A percentile compares a stretch with the other conserved stretches of the same genome.
These are phyloP conservation scores for Mortierella sp. DNA, from an alignment of 371 early-diverging fungal genomes.

Conservation along the genomic window DNA sequence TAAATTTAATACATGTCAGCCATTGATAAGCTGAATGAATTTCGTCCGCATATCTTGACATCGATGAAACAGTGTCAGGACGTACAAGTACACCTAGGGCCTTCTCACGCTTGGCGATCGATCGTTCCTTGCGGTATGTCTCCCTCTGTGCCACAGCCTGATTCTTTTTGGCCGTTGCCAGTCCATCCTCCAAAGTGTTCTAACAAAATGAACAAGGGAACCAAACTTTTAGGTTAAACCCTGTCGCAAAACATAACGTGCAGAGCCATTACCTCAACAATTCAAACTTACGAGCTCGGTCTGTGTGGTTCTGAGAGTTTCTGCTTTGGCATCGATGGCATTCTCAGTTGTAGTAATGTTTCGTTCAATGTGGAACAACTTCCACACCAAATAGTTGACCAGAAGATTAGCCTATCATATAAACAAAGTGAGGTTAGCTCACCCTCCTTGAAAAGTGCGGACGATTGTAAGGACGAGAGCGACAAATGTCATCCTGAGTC, in stretches of 20 bases:
- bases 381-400: constrained; percentile 86
- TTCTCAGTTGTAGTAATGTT: constrained; percentile 67
- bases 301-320: constrained; percentile 47
- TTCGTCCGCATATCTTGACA: not conserved
- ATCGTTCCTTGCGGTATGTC: constrained; percentile 77
- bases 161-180: constrained; percentile 77
- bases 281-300: constrained; percentile 58
- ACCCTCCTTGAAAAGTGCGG: not conserved
- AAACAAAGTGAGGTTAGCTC: not conserved
- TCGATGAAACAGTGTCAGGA: not conserved
- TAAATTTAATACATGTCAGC: not conserved
- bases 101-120: constrained; percentile 76
- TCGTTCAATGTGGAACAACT: constrained; percentile 87
- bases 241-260: not conserved
- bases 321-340: constrained; percentile 59
- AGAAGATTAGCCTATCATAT: constrained; percentile 56
- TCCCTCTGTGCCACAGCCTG: constrained; percentile 86
- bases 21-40: not conserved
- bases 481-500: not conserved
- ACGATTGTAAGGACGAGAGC: not conserved
- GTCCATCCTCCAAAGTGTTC: constrained; percentile 65
- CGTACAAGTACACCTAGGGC: constrained; percentile 73
- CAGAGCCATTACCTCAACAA: not conserved
- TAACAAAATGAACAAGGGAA: constrained; percentile 23
- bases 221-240: not conserved